phyloP scores from a whole-genome alignment of 805 yeast species.

The Candida dendrica region DNA sequence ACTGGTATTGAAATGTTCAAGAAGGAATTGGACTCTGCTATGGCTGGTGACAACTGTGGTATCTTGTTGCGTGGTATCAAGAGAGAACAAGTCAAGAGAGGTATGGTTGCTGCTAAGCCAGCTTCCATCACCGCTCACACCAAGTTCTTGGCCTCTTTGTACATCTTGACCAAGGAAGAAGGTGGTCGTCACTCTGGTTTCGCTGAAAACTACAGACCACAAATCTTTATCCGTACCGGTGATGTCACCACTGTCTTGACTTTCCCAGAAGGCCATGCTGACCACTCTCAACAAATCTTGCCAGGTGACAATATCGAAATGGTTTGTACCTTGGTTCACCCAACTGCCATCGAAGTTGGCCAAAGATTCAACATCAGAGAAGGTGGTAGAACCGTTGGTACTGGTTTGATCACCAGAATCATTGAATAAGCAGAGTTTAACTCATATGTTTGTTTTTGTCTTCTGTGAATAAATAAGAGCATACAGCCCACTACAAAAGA shows the following conservation, averaged over 20 bases:
- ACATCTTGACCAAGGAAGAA: slow-evolving; percentile 91
- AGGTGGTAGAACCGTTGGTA: slow-evolving; percentile 98
- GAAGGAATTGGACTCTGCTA: slow-evolving; percentile 95
- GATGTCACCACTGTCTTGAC: slow-evolving; percentile 86
- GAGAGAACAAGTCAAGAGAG: slow-evolving; percentile 95
- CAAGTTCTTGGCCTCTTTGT: slow-evolving; percentile 88
- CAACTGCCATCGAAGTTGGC: slow-evolving; percentile 91
- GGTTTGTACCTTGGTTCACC: slow-evolving; percentile 82
- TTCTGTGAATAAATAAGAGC: too few species aligned
- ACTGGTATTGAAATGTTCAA: slow-evolving; percentile 99
- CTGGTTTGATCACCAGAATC: slow-evolving; percentile 94
- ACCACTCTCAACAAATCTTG: slow-evolving; percentile 83
- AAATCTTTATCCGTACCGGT: slow-evolving; percentile 92
- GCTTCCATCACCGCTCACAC: slow-evolving; percentile 88
- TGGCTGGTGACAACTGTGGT: slow-evolving; percentile 99
- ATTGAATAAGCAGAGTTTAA: slow-evolving; percentile 37
- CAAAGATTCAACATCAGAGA: slow-evolving; percentile 99
- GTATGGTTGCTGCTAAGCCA: slow-evolving; percentile 95
- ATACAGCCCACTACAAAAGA: too few species aligned
- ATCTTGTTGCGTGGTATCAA: slow-evolving; percentile 94
- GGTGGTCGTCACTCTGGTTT: slow-evolving; percentile 99
- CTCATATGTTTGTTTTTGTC: too few species aligned
- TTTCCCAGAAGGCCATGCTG: slow-evolving; percentile 74
- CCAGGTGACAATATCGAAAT: slow-evolving; percentile 99
- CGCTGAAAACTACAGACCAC: slow-evolving; percentile 96